Conservation (phyloP, 768 basidiomycete genomes). For the Pleurotus salmoneostramineus region DNA sequence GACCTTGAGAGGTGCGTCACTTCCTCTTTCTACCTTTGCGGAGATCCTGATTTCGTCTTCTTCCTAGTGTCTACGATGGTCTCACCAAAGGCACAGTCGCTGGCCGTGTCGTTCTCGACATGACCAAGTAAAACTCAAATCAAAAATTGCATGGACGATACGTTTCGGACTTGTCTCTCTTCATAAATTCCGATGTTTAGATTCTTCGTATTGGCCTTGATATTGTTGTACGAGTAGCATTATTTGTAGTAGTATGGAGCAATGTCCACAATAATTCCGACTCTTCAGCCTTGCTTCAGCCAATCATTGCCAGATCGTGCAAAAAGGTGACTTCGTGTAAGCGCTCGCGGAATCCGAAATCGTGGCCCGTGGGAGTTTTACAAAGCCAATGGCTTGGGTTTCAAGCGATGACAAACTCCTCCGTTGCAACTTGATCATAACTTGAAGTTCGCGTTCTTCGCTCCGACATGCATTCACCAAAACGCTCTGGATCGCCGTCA, state of each 20-base stretch:
- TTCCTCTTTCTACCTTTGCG: constrained; percentile 1
- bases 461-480: constrained; percentile 54
- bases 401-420: background rate
- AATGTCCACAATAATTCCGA: too few relatives aligned
- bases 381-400: background rate
- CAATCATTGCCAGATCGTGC: too few relatives aligned
- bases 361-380: too few relatives aligned
- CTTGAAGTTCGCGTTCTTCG: too few relatives aligned
- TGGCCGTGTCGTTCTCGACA: constrained; percentile 47
- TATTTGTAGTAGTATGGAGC: too few relatives aligned
- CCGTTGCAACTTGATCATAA: too few relatives aligned
- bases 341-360: too few relatives aligned
- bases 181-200: background rate
- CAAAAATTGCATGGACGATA: background rate
- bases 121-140: constrained; percentile 11
- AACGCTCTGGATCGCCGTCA: constrained; percentile 58
- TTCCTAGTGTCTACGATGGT: constrained; percentile 33
- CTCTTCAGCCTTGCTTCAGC: too few relatives aligned
- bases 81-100: constrained; percentile 39
- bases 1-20: constrained; percentile 50
- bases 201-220: too few relatives aligned
- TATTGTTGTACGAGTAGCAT: too few relatives aligned
- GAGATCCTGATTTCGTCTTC: constrained; percentile 4
- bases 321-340: too few relatives aligned
- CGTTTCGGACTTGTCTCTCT: background rate